phyloP scores from a whole-genome alignment of 805 yeast genomes.

The Myxozyma vanderwaltii region DNA sequence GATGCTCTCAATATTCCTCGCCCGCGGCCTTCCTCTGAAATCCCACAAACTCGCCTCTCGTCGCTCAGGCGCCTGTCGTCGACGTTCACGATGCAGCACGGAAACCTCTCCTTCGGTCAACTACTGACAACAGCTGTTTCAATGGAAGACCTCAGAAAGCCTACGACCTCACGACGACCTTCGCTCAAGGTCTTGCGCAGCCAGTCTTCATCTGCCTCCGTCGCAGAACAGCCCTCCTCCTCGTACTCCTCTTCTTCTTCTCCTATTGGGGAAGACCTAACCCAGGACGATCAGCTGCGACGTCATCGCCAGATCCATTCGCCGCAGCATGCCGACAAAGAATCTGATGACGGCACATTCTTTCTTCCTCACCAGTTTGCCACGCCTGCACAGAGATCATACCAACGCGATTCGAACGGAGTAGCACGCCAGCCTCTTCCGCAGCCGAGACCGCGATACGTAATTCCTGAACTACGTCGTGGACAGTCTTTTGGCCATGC shows the following conservation, averaged over 20 bases:
- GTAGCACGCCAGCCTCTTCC: constrained; percentile 10
- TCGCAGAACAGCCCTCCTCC: background rate
- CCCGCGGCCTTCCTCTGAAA: background rate
- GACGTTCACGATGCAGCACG: constrained; percentile 19
- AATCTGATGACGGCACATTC: constrained; percentile 4
- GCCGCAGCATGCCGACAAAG: too few species aligned
- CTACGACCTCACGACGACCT: background rate
- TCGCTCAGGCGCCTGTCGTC: constrained; percentile 14
- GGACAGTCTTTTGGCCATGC: too few species aligned
- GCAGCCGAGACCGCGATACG: constrained; percentile 8
- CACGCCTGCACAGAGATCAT: constrained; percentile 9
- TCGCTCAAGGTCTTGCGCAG: background rate
- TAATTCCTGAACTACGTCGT: too few species aligned
- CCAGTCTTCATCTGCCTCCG: background rate
- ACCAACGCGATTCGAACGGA: constrained; percentile 8
- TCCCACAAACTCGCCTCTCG: background rate
- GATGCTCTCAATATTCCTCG: background rate
- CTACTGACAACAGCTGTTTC: constrained; percentile 1
- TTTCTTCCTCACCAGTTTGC: constrained; percentile 11
- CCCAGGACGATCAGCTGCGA: background rate
- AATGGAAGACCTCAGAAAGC: background rate
- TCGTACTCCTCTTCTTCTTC: background rate
- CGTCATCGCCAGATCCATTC: background rate
- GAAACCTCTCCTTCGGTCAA: constrained; percentile 7
- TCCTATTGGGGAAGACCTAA: background rate